Evolutionary conservation across 2,329 filamentous ascomycete genomes (phyloP), one percentile per base, ranked within the genome.

Genomic region (Dendryphion nanum): DNA sequence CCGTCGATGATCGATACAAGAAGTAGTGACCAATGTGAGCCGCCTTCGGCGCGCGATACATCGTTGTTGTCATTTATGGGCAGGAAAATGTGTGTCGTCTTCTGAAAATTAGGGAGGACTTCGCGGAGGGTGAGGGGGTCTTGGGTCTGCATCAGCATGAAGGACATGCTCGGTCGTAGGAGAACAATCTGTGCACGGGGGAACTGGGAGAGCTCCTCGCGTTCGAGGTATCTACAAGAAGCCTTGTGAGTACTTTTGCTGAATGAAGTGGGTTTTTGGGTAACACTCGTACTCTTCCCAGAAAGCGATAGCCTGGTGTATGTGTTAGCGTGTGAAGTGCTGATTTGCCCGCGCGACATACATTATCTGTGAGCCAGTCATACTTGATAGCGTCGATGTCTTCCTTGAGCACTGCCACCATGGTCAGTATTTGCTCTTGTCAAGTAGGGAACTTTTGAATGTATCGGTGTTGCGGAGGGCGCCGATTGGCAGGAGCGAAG

Each of bases 351-450:
- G 15, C 15, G 15, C 26, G 14, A 20, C 47, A 33, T 74, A 90
- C 87, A 72, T 95, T 96, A 66, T 98, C 93, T 30, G 91, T 96
- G 36, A 98, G 75, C 93, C 93, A 98, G 74, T 96, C 93, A 67
- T 86, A 77, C 68, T 86, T 89, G 41, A 98, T 79, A 13, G 85
- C 84, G 63, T 90, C 86, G 51, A 97, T 80, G 67, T 98, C 93
- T 63, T 93, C 88, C 62, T 83, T 81, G 35, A 87, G 95, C 52
- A 97, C 88, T 90, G 48, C 30, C 4, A 16, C 33, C n/a, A n/a
- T n/a, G n/a, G n/a, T n/a, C n/a, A n/a, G n/a, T n/a, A n/a, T n/a
- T n/a, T 18, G 30, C n/a, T 8, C 29, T 30, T 30, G 8, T 7
- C 12, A 30, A 30, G 29, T 15, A 10, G n/a, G n/a, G n/a, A n/a